phyloP scores from a whole-genome alignment of 2,329 filamentous ascomycete species.

The Aureobasidium zeae region DNA sequence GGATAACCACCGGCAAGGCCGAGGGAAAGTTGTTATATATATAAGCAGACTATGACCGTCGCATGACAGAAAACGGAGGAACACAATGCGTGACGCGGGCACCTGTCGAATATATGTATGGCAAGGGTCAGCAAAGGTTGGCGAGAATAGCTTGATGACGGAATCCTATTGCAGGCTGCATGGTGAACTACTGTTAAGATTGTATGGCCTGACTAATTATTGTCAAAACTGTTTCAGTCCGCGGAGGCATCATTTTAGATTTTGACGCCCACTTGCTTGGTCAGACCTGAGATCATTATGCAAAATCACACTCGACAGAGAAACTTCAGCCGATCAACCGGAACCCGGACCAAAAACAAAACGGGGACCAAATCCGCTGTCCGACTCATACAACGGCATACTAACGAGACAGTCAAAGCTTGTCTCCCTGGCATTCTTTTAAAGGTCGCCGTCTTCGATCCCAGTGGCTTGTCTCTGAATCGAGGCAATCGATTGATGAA shows the following conservation, averaged over 20 bases:
- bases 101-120: conserved; percentile 13
- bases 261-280: conserved; percentile 12
- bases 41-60: neutral
- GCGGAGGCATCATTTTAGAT: conserved; percentile 13
- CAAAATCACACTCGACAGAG: neutral
- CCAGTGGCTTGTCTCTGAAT: neutral
- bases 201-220: conserved; percentile 15
- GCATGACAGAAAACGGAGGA: conserved; percentile 6
- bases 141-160: conserved; percentile 12
- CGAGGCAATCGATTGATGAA: conserved; percentile 9
- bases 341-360: conserved; percentile 1
- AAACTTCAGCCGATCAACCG: conserved; percentile 9
- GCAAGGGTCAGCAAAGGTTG: conserved; percentile 10
- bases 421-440: neutral
- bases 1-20: neutral
- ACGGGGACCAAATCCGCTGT: neutral
- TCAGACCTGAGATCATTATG: conserved; percentile 12
- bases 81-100: conserved; percentile 3
- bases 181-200: conserved; percentile 9
- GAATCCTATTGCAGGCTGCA: conserved; percentile 8
- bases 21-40: conserved; percentile 2
- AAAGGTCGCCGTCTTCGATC: conserved; percentile 6
- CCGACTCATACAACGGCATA: conserved; percentile 12
- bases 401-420: conserved; percentile 3
- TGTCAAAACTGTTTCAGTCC: conserved; percentile 15